A percentile compares a stretch with the other conserved stretches of the same genome.
phyloP scores from a whole-genome alignment of 306 rosid genomes.

The Sesbania bispinosa region DNA sequence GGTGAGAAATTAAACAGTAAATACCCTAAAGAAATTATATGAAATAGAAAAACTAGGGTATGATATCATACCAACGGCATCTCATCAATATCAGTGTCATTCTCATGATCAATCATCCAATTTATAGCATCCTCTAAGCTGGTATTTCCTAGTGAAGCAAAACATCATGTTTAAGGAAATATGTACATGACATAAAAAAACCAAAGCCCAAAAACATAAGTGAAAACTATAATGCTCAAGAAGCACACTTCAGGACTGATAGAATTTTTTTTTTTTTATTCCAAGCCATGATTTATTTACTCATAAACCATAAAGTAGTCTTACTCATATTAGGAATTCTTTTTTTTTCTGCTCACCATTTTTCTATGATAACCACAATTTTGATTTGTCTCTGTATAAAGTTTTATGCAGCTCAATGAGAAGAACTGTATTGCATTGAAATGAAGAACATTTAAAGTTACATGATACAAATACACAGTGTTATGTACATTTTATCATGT shows the following conservation, averaged over 20 bases:
- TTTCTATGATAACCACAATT: background rate
- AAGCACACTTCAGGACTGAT: background rate
- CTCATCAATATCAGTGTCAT: conserved; percentile 64
- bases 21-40: background rate
- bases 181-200: background rate
- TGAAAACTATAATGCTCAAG: background rate
- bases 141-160: conserved; percentile 49
- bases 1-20: background rate
- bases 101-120: conserved; percentile 76
- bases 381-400: background rate
- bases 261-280: background rate
- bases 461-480: background rate
- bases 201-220: background rate
- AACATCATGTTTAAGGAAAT: background rate
- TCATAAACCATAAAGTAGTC: background rate
- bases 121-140: conserved; percentile 57
- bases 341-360: background rate
- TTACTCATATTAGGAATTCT: background rate
- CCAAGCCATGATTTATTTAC: background rate
- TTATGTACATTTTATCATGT: background rate
- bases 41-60: background rate
- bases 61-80: conserved; percentile 59
- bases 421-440: background rate
- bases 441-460: background rate
- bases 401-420: background rate